Percentiles rank a stretch among this genome's conserved stretches.
phyloP scores from a whole-genome alignment of 129 eudicot species.

The Centella asiatica region DNA sequence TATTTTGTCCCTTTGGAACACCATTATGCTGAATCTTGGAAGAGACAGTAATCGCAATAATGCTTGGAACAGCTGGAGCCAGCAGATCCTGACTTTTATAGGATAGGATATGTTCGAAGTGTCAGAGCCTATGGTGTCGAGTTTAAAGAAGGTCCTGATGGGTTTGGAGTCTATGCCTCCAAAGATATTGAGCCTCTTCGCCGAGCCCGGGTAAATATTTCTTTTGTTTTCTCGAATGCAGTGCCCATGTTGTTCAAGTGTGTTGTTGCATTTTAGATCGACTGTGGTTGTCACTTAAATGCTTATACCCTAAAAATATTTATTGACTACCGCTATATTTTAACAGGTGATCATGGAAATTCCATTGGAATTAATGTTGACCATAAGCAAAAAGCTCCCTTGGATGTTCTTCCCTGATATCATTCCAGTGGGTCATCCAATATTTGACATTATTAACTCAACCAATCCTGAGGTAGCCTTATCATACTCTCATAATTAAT shows the following conservation, averaged over 20 bases:
- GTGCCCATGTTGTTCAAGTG: too few relatives aligned
- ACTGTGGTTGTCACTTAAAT: neutral
- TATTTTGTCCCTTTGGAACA: too few relatives aligned
- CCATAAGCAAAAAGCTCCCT: constrained; percentile 83
- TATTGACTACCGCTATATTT: neutral
- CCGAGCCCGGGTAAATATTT: constrained; percentile 68
- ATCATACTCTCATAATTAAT: neutral
- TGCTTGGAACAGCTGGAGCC: constrained; percentile 55
- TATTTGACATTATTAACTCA: constrained; percentile 89
- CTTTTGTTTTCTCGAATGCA: neutral
- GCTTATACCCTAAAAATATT: constrained; percentile 3
- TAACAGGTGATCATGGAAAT: constrained; percentile 89
- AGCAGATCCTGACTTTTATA: constrained; percentile 92
- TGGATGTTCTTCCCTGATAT: constrained; percentile 99
- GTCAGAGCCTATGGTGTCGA: constrained; percentile 93
- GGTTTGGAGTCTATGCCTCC: constrained; percentile 85
- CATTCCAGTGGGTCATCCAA: constrained; percentile 90
- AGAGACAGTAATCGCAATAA: neutral
- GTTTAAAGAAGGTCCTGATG: constrained; percentile 93
- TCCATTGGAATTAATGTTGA: constrained; percentile 88
- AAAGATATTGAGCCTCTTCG: constrained; percentile 77
- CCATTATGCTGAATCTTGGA: neutral
- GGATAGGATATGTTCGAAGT: constrained; percentile 80
- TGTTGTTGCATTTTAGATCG: neutral
- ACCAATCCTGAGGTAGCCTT: constrained; percentile 75